A percentile compares a stretch with the other conserved stretches of the same genome.
Conservation (phyloP, 2,329 filamentous ascomycete genomes). For the Coleophoma crateriformis region DNA sequence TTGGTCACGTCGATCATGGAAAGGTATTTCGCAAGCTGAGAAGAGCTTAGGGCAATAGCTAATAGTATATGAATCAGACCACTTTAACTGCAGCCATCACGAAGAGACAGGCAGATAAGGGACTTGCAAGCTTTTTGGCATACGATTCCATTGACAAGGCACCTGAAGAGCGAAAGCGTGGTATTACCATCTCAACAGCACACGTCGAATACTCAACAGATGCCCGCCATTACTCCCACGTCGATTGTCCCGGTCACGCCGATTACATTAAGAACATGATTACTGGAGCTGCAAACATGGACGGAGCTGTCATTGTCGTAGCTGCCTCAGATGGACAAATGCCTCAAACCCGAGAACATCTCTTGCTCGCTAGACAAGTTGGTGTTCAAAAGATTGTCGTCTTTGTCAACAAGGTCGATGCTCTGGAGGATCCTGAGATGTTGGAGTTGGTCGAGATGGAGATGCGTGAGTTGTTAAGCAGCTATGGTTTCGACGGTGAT, state of each 20-base stretch:
- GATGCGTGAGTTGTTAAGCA: conserved; percentile 92
- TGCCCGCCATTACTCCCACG: conserved; percentile 94
- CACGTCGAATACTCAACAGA: conserved; percentile 99
- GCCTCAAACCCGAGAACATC: conserved; percentile 98
- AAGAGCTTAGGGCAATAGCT: not conserved
- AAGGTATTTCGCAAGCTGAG: conserved; percentile 57
- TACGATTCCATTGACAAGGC: conserved; percentile 99
- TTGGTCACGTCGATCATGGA: conserved; percentile 99
- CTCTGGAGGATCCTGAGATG: conserved; percentile 97
- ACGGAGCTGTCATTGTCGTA: conserved; percentile 97
- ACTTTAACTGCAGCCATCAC: conserved; percentile 98
- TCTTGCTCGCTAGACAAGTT: conserved; percentile 95
- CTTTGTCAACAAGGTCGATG: conserved; percentile 99
- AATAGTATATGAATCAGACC: conserved; percentile 52
- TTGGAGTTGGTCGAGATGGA: conserved; percentile 99
- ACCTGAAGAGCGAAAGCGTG: conserved; percentile 98
- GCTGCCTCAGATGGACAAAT: conserved; percentile 98
- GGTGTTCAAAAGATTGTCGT: conserved; percentile 98
- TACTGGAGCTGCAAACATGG: conserved; percentile 98
- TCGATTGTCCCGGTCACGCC: conserved; percentile 99
- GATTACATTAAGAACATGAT: conserved; percentile 99
- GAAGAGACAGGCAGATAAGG: conserved; percentile 94
- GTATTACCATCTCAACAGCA: conserved; percentile 97
- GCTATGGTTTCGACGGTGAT: conserved; percentile 96
- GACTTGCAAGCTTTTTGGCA: conserved; percentile 88